Base-by-base conservation (phyloP, 2,329 filamentous ascomycete species). In the Huntiella abstrusa region DNA sequence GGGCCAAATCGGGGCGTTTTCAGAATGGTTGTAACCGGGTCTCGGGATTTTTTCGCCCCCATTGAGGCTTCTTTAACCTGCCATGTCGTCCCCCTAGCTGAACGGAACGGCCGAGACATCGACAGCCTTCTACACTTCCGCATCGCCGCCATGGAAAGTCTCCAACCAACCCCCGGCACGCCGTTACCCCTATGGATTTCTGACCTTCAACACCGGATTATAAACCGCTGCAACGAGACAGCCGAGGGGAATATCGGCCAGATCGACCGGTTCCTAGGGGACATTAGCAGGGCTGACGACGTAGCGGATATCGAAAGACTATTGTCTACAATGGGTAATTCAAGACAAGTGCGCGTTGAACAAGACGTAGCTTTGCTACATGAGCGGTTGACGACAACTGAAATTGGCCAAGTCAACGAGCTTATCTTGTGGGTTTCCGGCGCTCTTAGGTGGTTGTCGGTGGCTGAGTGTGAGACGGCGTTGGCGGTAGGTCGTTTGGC, bases 351-450 rank as follows among this genome's bases (percentile, higher is more conserved):
- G 19, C 59, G 60, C 48, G 59, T 62, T 22, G 54, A 55, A 37
- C 53, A 55, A 12, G 60, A 61, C 16, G 53, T 62, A 32, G 53
- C 55, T 19, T 53, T 49, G 0, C 55, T 62, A 12, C 60, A 61
- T 43, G 53, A 53, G 17, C 54, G 44, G 3, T 54, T 58, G 2
- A 61, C 58, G 0, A 37, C 55, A 3, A 60, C 59, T 36, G 59
- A 62, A 43, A 60, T 62, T 3, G 41, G 54, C 7, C 59, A 62
- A 39, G 61, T 61, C 41, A 62, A 62, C 43, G 60, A 62, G 45
- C 58, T 62, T 11, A 59, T 62, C 17, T 50, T 58, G n/a, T 62
- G 60, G 59, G 46, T 61, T 7, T 54, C 56, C 22, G 47, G 44
- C 5, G 58, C 54, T 2, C 48, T 53, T 12, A 43, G 49, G 2